phyloP scores from a whole-genome alignment of 768 basidiomycete genomes.

The Cyclocybe cylindracea region DNA sequence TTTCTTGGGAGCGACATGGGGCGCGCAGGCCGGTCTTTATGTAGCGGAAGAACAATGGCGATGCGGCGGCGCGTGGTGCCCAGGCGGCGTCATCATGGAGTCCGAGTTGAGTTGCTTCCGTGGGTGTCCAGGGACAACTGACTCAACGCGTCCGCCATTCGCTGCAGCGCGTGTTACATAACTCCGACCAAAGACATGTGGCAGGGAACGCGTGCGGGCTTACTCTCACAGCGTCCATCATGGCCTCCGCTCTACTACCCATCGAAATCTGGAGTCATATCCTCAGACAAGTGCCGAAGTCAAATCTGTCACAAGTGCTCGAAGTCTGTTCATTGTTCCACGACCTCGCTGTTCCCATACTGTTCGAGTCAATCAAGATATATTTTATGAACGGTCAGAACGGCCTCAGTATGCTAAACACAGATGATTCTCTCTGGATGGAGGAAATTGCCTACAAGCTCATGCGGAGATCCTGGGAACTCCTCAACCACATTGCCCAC shows the following conservation, averaged over 20 bases:
- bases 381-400: constrained; percentile 33
- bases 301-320: constrained; percentile 26
- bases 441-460: constrained; percentile 27
- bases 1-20: constrained; percentile 5
- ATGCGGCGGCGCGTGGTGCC: no score
- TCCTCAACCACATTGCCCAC: constrained; percentile 35
- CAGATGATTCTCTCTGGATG: constrained; percentile 25
- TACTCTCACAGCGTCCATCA: not conserved
- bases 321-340: constrained; percentile 38
- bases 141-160: not conserved
- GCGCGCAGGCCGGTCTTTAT: no score
- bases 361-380: constrained; percentile 38
- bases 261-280: constrained; percentile 38
- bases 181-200: no score
- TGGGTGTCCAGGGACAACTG: not conserved
- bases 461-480: constrained; percentile 40
- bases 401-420: constrained; percentile 30
- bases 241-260: constrained; percentile 8
- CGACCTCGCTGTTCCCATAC: constrained; percentile 29
- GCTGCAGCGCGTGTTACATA: not conserved
- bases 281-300: constrained; percentile 27
- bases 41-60: no score
- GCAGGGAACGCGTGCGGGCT: no score
- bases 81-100: not conserved
- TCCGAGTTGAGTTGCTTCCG: not conserved